Base-by-base conservation (phyloP, 441 rosid species). In the Biscutella auriculata region DNA sequence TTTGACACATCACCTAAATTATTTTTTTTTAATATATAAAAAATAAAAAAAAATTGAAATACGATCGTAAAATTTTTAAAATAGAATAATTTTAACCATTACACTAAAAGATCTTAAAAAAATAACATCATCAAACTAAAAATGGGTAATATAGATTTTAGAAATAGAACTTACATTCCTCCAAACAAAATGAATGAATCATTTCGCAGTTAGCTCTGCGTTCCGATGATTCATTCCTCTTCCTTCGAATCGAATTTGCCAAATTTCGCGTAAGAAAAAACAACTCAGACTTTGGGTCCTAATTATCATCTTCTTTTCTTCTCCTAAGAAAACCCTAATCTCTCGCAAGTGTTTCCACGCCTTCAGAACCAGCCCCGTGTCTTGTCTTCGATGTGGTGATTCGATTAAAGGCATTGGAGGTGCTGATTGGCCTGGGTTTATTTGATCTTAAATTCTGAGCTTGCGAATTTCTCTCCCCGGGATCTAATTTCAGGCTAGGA, bases 371-470 rank as follows among this genome's bases (percentile, higher is more conserved):
- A n/a, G 0, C 54, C 34, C 42, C 51, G 44, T 56, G 2, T 62
- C 34, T 30, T 23, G 39, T 37, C 37, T 57, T 37, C 44, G 37
- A 15, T 41, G 21, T 44, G 29, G 26, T 45, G 55, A 53, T 35
- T 54, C 34, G 9, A 45, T 60, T 10, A 2, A 39, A 29, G 48
- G 26, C 46, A 26, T 5, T 45, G 26, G 42, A 49, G 49, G 54
- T 50, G 26, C 59, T 42, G 42, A 11, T 9, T 45, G 43, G 12
- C 33, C 28, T 10, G 7, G 40, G n/a, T 57, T 63, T 27, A 37
- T 44, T 19, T 58, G 60, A 69, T 63, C 69, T 57, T 56, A 26
- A 32, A 51, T 49, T 21, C 14, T 23, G 17, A 43, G 49, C 57
- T 62, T 17, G 13, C 36, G 26, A 49, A 16, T 56, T 43, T 42